Conservation (phyloP, 176 grass and related monocot genomes). For the Themeda triandra region DNA sequence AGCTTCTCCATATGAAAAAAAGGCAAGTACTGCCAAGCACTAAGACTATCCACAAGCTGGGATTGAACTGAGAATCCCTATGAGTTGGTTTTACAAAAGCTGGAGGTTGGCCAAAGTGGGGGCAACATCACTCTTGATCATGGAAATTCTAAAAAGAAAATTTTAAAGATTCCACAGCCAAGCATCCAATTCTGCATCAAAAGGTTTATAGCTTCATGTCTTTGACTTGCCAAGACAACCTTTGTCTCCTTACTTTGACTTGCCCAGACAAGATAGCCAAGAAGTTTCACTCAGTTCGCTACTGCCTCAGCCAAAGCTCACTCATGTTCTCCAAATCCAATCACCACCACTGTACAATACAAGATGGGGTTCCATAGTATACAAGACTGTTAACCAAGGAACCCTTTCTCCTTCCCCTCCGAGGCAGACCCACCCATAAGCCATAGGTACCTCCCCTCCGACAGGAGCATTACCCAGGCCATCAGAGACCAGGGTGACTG, state of each 20-base stretch:
- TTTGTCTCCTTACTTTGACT: neutral
- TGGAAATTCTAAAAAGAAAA: neutral
- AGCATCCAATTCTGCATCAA: neutral
- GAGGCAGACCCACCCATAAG: neutral
- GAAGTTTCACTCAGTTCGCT: neutral
- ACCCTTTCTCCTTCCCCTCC: neutral
- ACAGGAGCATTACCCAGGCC: neutral
- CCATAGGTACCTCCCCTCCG: too few species aligned
- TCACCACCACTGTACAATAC: neutral
- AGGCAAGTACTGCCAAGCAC: neutral
- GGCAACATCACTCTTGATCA: neutral
- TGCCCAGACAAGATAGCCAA: neutral
- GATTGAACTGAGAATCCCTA: neutral
- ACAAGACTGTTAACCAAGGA: neutral
- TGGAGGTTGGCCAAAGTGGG: neutral
- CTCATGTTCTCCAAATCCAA: neutral
- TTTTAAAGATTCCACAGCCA: neutral
- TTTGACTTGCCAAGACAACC: neutral
- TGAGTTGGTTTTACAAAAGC: constrained; percentile 5
- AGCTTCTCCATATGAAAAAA: neutral
- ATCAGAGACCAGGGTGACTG: neutral
- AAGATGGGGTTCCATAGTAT: neutral
- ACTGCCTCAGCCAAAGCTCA: neutral
- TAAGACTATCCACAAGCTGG: neutral
- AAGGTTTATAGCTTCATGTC: neutral